Percentiles rank a stretch among this genome's conserved stretches.
phyloP scores from a whole-genome alignment of 192 early-diverging fungal genomes.

The Allomyces macrogynus region DNA sequence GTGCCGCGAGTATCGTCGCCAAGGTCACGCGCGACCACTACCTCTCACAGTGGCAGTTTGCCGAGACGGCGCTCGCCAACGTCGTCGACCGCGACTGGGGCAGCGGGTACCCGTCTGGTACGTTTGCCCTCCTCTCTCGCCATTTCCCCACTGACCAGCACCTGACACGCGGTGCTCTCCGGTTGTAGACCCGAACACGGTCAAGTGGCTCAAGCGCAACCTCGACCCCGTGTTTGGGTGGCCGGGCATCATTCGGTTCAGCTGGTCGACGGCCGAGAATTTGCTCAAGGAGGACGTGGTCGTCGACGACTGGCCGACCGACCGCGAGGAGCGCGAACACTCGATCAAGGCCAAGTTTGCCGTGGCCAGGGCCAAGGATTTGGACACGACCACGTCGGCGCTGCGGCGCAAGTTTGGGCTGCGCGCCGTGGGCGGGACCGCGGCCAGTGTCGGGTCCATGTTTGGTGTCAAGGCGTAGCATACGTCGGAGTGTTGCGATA shows the following conservation, averaged over 20 bases:
- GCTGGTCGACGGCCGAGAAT: constrained; percentile 77
- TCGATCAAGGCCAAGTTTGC: neutral
- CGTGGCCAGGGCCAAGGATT: no score
- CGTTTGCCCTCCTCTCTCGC: neutral
- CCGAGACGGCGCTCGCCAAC: constrained; percentile 2
- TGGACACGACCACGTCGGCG: no score
- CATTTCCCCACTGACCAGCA: neutral
- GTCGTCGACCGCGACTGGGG: constrained; percentile 1
- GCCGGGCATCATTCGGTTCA: constrained; percentile 78
- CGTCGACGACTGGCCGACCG: constrained; percentile 25
- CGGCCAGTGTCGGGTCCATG: no score
- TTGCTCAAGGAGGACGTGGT: constrained; percentile 40
- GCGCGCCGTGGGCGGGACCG: no score
- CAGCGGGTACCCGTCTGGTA: constrained; percentile 46
- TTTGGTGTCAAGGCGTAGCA: no score
- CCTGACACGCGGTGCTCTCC: neutral
- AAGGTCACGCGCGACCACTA: constrained; percentile 44
- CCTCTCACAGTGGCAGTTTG: constrained; percentile 18
- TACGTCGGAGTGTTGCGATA: no score
- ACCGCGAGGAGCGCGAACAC: neutral
- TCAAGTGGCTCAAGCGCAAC: constrained; percentile 56
- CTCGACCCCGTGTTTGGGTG: constrained; percentile 80
- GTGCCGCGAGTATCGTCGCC: constrained; percentile 87
- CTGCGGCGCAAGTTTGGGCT: no score
- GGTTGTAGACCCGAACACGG: constrained; percentile 75